Base-by-base conservation (phyloP, 2,329 filamentous ascomycete genomes). In the Geosmithia morbida region DNA sequence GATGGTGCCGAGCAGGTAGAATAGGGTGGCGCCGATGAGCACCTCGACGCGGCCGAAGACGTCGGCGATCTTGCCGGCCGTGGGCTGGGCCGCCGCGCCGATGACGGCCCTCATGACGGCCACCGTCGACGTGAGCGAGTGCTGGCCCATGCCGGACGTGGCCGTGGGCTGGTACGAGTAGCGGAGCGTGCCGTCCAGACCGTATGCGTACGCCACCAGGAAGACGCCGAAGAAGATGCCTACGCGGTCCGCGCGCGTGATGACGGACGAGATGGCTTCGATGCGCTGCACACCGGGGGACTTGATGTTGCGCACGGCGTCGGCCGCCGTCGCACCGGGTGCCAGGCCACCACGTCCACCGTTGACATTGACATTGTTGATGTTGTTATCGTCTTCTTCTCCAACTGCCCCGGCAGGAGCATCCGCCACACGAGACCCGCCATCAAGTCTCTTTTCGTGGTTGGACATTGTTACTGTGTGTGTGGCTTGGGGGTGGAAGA, bases 121-220 rank as follows among this genome's bases (percentile, higher is more conserved):
- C 54, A 82, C 65, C 4, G 77, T 76, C 2, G 77, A 66, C 4
- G 77, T 61, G 19, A 79, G 64, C 22, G 75, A 78, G 57, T 83
- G 77, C 6, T 62, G 50, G 2, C 56, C 55, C 51, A 72, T 77
- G 1, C 59, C 65, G 1, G 66, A 64, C 0, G 76, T 77, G 1
- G 77, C 79, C 46, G 64, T 59, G 6, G 76, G 67, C 66, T 77
- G 75, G 57, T 74, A 78, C 7, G 45, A 41, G 42, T 19, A 37
- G 11, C 50, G 48, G 14, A 81, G 65, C 1, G 66, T 73, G 20
- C 73, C 73, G 51, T 81, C 77, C 19, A 82, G 66, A 2, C 75
- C 74, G 57, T 83, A 84, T 33, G 71, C 75, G 57, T 81, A 84
- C 11, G 78, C 73, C 47, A 83, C 63, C 30, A 83, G 58, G 57